phyloP scores from a whole-genome alignment of 768 basidiomycete genomes.

The Agrocybe praecox region DNA sequence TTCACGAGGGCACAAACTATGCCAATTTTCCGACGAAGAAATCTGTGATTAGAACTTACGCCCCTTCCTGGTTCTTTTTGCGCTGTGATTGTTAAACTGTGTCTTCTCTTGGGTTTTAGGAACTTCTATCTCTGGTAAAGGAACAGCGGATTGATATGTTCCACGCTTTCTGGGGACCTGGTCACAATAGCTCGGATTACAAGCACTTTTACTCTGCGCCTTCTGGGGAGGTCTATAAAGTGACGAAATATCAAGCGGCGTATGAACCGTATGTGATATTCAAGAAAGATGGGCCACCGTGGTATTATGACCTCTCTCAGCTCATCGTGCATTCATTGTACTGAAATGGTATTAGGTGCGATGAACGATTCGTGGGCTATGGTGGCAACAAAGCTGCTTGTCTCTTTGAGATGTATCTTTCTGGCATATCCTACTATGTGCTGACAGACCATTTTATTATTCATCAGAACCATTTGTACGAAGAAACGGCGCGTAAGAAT shows the following conservation, averaged over 20 bases:
- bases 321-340: slow-evolving; percentile 1
- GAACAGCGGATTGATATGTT: slow-evolving; percentile 69
- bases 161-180: slow-evolving; percentile 74
- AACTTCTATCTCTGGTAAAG: slow-evolving; percentile 60
- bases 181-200: slow-evolving; percentile 85
- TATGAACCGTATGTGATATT: slow-evolving; percentile 92
- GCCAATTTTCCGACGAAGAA: slow-evolving; percentile 69
- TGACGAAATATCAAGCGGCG: slow-evolving; percentile 75
- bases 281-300: slow-evolving; percentile 74
- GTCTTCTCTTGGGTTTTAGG: slow-evolving; percentile 30
- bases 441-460: slow-evolving; percentile 87
- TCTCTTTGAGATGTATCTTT: slow-evolving; percentile 87
- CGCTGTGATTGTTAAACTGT: background rate
- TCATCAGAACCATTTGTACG: slow-evolving; percentile 84
- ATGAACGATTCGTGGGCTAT: slow-evolving; percentile 89
- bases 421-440: slow-evolving; percentile 83
- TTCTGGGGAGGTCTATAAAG: slow-evolving; percentile 73
- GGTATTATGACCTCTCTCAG: slow-evolving; percentile 44
- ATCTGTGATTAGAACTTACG: slow-evolving; percentile 41
- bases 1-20: slow-evolving; percentile 62
- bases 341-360: slow-evolving; percentile 61
- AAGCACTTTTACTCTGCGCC: slow-evolving; percentile 60
- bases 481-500: slow-evolving; percentile 69
- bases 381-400: slow-evolving; percentile 94
- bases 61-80: background rate